Evolutionary conservation across 306 rosid genomes (phyloP).

Genomic region (Astragalus glycyphyllos): DNA sequence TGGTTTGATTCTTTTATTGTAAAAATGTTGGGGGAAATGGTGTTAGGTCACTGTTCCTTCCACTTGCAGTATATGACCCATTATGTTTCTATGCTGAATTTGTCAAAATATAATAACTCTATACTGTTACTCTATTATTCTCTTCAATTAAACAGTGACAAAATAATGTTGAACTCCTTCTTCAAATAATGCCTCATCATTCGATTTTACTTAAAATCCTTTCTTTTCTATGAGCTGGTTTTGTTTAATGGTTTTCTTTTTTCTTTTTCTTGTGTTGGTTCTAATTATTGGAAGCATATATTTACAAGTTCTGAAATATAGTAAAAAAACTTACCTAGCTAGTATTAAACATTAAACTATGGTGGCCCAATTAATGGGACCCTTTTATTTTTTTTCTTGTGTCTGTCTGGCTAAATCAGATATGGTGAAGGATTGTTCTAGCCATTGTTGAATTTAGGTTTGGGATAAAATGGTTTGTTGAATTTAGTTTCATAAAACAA

Average conservation of each 20-base stretch:
- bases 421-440: constrained; percentile 26
- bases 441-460: constrained; percentile 30
- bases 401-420: constrained; percentile 27
- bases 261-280: neutral
- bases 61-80: constrained; percentile 24
- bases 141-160: constrained; percentile 18
- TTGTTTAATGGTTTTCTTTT: constrained; percentile 2
- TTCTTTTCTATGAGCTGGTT: neutral
- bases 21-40: neutral
- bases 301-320: constrained; percentile 32
- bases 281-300: constrained; percentile 35
- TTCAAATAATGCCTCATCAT: constrained; percentile 5
- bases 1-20: constrained; percentile 36
- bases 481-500: neutral
- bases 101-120: constrained; percentile 34
- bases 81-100: constrained; percentile 38
- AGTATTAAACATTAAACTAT: constrained; percentile 20
- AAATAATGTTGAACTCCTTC: constrained; percentile 31
- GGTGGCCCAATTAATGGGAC: constrained; percentile 36
- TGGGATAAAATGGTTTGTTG: constrained; percentile 2
- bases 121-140: neutral
- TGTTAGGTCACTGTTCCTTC: constrained; percentile 29
- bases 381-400: constrained; percentile 34
- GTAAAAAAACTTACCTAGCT: constrained; percentile 35
- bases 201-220: constrained; percentile 4